Conservation (phyloP, 2,329 filamentous ascomycete genomes). For the Bipolaris cookei region DNA sequence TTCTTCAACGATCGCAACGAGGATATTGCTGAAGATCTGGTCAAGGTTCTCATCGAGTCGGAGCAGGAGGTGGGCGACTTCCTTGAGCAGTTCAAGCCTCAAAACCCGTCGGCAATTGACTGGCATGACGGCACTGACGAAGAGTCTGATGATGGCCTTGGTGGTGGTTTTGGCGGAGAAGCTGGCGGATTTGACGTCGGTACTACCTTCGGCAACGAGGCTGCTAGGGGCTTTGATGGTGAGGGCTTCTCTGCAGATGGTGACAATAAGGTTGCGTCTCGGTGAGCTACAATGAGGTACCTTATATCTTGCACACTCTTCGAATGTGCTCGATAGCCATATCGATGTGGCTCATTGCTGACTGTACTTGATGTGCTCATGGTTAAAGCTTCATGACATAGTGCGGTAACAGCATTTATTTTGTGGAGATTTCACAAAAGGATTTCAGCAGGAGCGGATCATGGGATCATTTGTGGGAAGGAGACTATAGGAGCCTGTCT, state of each 20-base stretch:
- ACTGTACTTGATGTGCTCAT: slow-evolving; percentile 5
- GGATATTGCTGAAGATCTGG: slow-evolving; percentile 73
- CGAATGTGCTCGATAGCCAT: slow-evolving; percentile 3
- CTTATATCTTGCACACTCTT: neutral
- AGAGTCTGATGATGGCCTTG: slow-evolving; percentile 39
- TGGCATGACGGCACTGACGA: slow-evolving; percentile 61
- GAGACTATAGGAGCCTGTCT: slow-evolving; percentile 16
- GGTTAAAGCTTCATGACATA: neutral
- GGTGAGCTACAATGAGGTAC: slow-evolving; percentile 26
- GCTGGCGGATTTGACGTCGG: slow-evolving; percentile 20
- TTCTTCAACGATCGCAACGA: slow-evolving; percentile 84
- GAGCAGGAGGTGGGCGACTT: slow-evolving; percentile 83
- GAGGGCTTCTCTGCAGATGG: slow-evolving; percentile 25
- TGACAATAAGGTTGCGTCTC: slow-evolving; percentile 34
- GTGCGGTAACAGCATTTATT: slow-evolving; percentile 6
- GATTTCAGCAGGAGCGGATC: slow-evolving; percentile 14
- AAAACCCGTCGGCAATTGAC: slow-evolving; percentile 57
- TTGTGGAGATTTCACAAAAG: slow-evolving; percentile 15
- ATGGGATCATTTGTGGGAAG: slow-evolving; percentile 13
- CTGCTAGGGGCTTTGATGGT: slow-evolving; percentile 3
- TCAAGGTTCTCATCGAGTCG: slow-evolving; percentile 81
- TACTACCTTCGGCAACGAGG: slow-evolving; percentile 17
- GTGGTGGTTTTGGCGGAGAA: slow-evolving; percentile 19
- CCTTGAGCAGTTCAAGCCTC: slow-evolving; percentile 68
- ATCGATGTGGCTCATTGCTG: neutral